Percentiles rank a stretch among this genome's conserved stretches.
phyloP scores from a whole-genome alignment of 1,284 basidiomycete species.

The Kalmanozyma brasiliensis region DNA sequence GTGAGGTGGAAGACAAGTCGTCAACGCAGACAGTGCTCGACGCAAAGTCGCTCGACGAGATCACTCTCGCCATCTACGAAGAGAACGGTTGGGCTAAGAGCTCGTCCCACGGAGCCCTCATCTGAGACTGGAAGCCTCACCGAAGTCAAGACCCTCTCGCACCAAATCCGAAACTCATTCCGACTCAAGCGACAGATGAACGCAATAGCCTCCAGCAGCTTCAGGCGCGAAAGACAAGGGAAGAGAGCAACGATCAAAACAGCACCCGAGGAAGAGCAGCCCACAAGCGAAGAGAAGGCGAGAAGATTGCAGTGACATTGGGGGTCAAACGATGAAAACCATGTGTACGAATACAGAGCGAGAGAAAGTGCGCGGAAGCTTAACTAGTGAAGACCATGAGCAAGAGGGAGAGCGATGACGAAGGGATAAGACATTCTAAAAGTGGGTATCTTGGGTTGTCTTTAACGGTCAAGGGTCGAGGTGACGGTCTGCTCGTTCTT shows the following conservation, averaged over 20 bases:
- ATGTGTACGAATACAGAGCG: no score
- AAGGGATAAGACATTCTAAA: not conserved
- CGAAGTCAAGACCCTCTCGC: not conserved
- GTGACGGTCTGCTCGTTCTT: constrained; percentile 28
- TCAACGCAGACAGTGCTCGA: not conserved
- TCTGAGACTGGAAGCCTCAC: constrained; percentile 5
- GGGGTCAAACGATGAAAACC: no score
- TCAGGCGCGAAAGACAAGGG: no score
- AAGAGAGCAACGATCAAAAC: no score
- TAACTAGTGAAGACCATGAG: no score
- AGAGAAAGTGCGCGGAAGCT: no score
- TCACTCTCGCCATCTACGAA: constrained; percentile 2
- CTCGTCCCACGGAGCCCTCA: constrained; percentile 4
- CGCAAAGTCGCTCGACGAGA: not conserved
- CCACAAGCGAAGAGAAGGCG: no score
- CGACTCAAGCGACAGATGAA: no score
- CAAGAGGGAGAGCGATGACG: not conserved
- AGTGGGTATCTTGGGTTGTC: constrained; percentile 1
- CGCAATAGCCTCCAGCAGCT: no score
- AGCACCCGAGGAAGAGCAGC: no score
- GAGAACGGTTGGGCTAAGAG: not conserved
- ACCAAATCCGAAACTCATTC: not conserved
- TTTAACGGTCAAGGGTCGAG: constrained; percentile 18
- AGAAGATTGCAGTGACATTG: no score
- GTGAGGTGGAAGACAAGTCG: not conserved